Base-by-base conservation (phyloP, 202 grass and related monocot genomes). In the Elaeis oleifera region DNA sequence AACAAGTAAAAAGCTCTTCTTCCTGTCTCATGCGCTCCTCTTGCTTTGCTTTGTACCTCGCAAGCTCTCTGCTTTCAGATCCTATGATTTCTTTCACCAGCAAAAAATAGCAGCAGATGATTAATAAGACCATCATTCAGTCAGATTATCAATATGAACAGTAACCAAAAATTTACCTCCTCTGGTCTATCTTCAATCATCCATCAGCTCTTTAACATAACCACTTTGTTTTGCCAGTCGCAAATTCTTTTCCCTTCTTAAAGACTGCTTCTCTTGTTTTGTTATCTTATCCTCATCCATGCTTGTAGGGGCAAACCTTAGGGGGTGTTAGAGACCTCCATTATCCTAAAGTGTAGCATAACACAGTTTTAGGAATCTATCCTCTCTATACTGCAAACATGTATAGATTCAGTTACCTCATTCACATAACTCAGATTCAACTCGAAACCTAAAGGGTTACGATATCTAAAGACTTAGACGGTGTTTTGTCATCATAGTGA, bases 1-100 rank as follows among this genome's bases (percentile, higher is more conserved):
- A 20, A 20, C 87, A 61, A 52, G 76, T 89, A 70, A 89, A 92
- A 44, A 86, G 53, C 22, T 97, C 82, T 81, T 89, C 88, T 75
- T 97, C 94, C 23, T 77, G 67, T 53, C 81, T 81, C 53, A 82
- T 84, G 50, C 73, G 73, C 39, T 61, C 57, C 59, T 84, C 88
- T 80, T 66, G 77, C 74, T 89, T 84, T 57, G 79, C 72, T 56
- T 69, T 73, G 62, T 92, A 92, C 52, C 26, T 73, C 1, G 74
- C 74, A 48, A 83, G 32, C 22, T 83, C 80, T 73, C 51, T 81
- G 50, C 79, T 81, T 67, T 72, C 79, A 8, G 66, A 67, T 13
- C 79, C 79, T 18, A 67, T 23, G 18, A 11, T 76, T 64, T 78
- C 74, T 64, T 79, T 91, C 75, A 77, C 81, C 88, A 73, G 65